phyloP scores from a whole-genome alignment of 1,139 yeast species.

The Tardiomyces digboiensis region DNA sequence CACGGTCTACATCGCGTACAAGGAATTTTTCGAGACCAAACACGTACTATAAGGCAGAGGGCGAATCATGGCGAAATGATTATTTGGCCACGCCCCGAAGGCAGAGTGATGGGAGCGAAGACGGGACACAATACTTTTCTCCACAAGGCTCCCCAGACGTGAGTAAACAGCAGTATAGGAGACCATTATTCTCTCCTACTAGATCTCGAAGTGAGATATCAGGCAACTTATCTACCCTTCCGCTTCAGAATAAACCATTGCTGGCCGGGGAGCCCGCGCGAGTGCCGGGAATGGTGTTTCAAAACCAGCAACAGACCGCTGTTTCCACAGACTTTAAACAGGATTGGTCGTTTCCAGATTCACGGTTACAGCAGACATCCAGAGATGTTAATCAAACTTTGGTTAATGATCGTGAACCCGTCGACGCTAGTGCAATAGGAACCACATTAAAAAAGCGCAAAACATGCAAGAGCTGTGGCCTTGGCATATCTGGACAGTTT shows the following conservation, averaged over 20 bases:
- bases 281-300: too few relatives aligned
- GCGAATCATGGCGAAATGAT: neutral
- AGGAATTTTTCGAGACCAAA: neutral
- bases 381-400: too few relatives aligned
- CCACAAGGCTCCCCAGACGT: conserved; percentile 1
- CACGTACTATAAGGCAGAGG: neutral
- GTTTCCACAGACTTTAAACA: too few relatives aligned
- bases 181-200: neutral
- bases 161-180: neutral
- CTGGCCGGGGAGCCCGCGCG: too few relatives aligned
- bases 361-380: too few relatives aligned
- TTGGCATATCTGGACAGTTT: conserved; percentile 67
- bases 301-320: too few relatives aligned
- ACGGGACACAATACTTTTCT: conserved; percentile 1
- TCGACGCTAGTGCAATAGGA: neutral
- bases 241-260: too few relatives aligned
- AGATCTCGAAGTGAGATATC: neutral
- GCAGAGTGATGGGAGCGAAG: neutral
- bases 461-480: conserved; percentile 51
- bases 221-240: too few relatives aligned
- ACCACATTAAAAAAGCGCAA: neutral
- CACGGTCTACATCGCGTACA: too few relatives aligned
- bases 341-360: too few relatives aligned
- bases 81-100: neutral
- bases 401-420: too few relatives aligned